Evolutionary conservation across 345 rosid species (phyloP), one percentile per base, ranked within the genome.

Genomic region (Cardamine chenopodiifolia): DNA sequence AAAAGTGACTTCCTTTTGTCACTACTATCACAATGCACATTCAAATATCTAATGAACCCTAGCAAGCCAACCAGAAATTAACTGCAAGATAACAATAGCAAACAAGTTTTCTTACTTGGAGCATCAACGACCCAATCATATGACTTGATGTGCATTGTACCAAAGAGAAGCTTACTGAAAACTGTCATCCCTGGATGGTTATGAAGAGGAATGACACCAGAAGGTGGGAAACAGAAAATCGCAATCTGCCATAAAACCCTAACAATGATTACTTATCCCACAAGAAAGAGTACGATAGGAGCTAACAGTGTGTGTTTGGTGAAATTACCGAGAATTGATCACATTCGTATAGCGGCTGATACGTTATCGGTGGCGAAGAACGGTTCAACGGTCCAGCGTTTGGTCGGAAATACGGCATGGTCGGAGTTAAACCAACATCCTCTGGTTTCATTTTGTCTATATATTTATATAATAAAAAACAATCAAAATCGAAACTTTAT

Each of bases 121-220:
- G 34, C 84, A 77, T 86, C 87, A 34, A 7, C 83, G 37, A 75
- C 91, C 97, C 97, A 96, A 73, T 96, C 99, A 39, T 86, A 96
- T 4, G 99, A 92, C 82, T 91, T 96, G 65, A 96, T 89, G 80
- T 96, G 97, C 98, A 92, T 84, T 3, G 91, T 79, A 76, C 99
- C 98, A 14, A 90, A 90, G 7, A 96, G 88, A 63, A 96, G 89
- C 85, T 92, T 92, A 80, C 97, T 88, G 70, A 96, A 96, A 39
- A 96, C 98, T 0, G 98, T 96, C 99, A 96, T 96, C 72, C 87
- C 90, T 6, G 99, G 98, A 83, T 96, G 99, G 61, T 96, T 88
- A 75, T 96, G 99, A 49, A 96, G 96, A 1, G 98, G 99, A 78
- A 96, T 84, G 57, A 87, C 94, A 56, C 87, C 92, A 11, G 87